Evolutionary conservation across 176 grass and related monocot genomes (phyloP).

Genomic region (Phoenix roebelenii): DNA sequence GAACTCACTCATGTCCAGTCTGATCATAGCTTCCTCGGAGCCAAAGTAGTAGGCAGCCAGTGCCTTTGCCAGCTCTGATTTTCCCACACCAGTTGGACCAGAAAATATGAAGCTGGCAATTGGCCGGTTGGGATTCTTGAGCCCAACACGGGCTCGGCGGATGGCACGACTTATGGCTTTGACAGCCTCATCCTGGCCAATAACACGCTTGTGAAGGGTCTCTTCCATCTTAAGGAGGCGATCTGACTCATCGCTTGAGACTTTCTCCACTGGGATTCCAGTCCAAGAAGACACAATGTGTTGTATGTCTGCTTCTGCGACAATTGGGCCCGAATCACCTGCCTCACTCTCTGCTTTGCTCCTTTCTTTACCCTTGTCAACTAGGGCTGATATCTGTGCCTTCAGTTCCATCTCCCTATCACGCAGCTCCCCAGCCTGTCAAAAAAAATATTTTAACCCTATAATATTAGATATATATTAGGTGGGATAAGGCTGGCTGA

Average conservation of each 20-base stretch:
- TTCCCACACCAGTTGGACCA: conserved; percentile 90
- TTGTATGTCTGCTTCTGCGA: conserved; percentile 87
- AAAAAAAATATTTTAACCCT: neutral
- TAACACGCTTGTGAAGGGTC: conserved; percentile 73
- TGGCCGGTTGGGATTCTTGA: conserved; percentile 86
- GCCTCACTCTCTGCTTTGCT: conserved; percentile 88
- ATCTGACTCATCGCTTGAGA: conserved; percentile 77
- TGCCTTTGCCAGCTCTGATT: conserved; percentile 90
- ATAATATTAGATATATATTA: too few species aligned
- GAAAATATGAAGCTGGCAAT: conserved; percentile 99
- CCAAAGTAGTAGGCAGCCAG: conserved; percentile 84
- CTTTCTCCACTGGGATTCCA: conserved; percentile 95
- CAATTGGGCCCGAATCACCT: conserved; percentile 61
- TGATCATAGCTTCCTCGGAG: conserved; percentile 92
- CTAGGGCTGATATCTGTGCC: conserved; percentile 65
- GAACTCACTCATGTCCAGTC: conserved; percentile 98
- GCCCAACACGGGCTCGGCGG: conserved; percentile 79
- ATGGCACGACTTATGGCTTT: conserved; percentile 96
- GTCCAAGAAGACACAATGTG: conserved; percentile 96
- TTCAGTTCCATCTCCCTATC: conserved; percentile 83
- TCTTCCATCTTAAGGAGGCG: conserved; percentile 99
- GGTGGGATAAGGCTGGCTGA: too few species aligned
- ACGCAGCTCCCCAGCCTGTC: conserved; percentile 66
- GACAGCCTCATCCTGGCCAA: conserved; percentile 95
- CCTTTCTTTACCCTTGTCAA: conserved; percentile 87